Base-by-base conservation (phyloP, 441 rosid species). In the Metrosideros polymorpha region DNA sequence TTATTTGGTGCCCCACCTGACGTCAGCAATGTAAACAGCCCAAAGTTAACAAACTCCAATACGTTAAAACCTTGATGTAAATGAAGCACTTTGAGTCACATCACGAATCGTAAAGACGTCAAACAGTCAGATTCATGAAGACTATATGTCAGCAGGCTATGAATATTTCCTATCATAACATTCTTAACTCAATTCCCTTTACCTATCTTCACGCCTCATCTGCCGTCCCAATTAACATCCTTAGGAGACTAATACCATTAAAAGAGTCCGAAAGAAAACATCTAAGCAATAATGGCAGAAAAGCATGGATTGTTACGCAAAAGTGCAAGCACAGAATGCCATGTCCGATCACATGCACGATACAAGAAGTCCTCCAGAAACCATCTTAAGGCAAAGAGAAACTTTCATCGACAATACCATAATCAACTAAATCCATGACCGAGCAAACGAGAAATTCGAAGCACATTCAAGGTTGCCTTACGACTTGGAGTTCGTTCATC, bases 1-100 rank as follows among this genome's bases (percentile, higher is more conserved):
- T 86, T 88, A 98, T 95, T 88, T 96, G 98, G 89, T 98, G 99
- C 75, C 99, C 99, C 42, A 96, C 99, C 98, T 98, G 89, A 56
- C 55, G 43, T 49, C 45, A 61, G 49, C 39, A 82, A 82, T 29
- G 0, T 53, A 54, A 39, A 57, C 14, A 82, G 14, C 82, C 55
- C 15, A n/a, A 27, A 53, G 82, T 82, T 9, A 53, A 0, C 42
- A 83, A 61, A 30, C 43, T 83, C 29, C 27, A 22, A 7, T 0
- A 30, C 32, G n/a, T 42, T 4, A 24, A 51, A 32, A 30, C 42
- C 27, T 22, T 22, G 29, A 52, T 53, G 55, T 3, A 32, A 35
- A 15, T 12, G 30, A 15, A 32, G 49, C 9, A 43, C 29, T 29
- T 83, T 1, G n/a, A 51, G 42, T 3, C 61, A 12, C 19, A 51